Evolutionary conservation across 805 yeast genomes (phyloP).

Genomic region (Candida xiaguanensis): DNA sequence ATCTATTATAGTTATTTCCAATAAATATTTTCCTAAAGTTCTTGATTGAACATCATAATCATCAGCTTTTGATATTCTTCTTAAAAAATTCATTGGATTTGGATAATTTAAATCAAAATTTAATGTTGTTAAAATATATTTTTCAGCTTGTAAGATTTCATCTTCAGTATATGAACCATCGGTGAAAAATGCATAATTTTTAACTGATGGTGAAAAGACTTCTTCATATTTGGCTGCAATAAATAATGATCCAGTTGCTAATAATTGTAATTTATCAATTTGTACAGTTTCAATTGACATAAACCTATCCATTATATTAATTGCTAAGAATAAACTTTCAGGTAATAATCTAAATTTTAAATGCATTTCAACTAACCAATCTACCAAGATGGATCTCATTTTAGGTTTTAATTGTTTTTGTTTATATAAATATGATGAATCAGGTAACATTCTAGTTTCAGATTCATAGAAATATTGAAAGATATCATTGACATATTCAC

Average conservation of each 20-base stretch:
- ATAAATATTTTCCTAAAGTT: slow-evolving; percentile 77
- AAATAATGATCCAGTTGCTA: slow-evolving; percentile 82
- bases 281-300: slow-evolving; percentile 71
- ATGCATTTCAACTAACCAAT: slow-evolving; percentile 92
- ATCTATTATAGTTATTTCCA: slow-evolving; percentile 76
- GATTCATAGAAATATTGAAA: slow-evolving; percentile 72
- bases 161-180: slow-evolving; percentile 81
- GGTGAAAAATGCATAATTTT: slow-evolving; percentile 82
- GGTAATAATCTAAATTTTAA: slow-evolving; percentile 77
- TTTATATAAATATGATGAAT: slow-evolving; percentile 59
- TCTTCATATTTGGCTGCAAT: slow-evolving; percentile 94
- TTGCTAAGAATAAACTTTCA: slow-evolving; percentile 79
- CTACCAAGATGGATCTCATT: slow-evolving; percentile 84
- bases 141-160: slow-evolving; percentile 80
- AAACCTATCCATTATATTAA: slow-evolving; percentile 84
- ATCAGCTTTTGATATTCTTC: slow-evolving; percentile 88
- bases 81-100: slow-evolving; percentile 83
- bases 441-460: slow-evolving; percentile 72
- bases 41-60: slow-evolving; percentile 81
- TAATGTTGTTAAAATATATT: slow-evolving; percentile 66
- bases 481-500: slow-evolving; percentile 87
- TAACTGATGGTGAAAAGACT: slow-evolving; percentile 80
- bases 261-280: slow-evolving; percentile 74
- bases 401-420: slow-evolving; percentile 71
- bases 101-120: slow-evolving; percentile 79